Evolutionary conservation across 805 yeast genomes (phyloP).

Genomic region (Suhomyces tanzawaensis): DNA sequence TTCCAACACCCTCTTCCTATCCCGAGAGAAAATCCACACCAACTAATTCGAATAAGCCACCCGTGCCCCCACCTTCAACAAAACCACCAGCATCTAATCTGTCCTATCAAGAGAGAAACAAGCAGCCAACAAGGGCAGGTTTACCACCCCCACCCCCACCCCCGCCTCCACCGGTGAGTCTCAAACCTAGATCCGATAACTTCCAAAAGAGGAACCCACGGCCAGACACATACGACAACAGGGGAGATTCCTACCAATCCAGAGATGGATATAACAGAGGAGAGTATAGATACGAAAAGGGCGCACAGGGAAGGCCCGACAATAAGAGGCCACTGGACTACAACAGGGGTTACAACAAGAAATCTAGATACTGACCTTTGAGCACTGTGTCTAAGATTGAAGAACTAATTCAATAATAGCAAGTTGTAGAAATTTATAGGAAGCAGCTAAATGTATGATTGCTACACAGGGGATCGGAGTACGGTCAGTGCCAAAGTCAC

Average conservation of each 20-base stretch:
- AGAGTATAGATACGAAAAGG: neutral
- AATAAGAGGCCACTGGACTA: conserved; percentile 6
- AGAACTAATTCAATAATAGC: too few species aligned
- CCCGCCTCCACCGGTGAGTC: conserved; percentile 19
- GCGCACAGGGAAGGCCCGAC: neutral
- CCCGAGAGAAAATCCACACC: neutral
- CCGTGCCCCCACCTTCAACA: neutral
- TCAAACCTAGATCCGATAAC: conserved; percentile 11
- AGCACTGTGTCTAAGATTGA: too few species aligned
- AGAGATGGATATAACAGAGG: neutral
- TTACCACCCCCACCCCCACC: conserved; percentile 22
- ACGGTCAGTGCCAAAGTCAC: too few species aligned
- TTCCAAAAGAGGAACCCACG: neutral
- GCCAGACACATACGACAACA: neutral
- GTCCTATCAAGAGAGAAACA: conserved; percentile 1
- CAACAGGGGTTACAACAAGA: conserved; percentile 24
- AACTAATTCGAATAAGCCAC: neutral
- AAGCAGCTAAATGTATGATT: too few species aligned
- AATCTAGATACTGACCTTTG: conserved; percentile 24
- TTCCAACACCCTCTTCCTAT: neutral
- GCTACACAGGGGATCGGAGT: too few species aligned
- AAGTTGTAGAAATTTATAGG: too few species aligned
- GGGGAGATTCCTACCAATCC: neutral
- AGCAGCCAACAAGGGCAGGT: neutral
- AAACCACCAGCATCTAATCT: neutral